Base-by-base conservation (phyloP, 108 stramenopile genomes). In the Epithemia pelagica region DNA sequence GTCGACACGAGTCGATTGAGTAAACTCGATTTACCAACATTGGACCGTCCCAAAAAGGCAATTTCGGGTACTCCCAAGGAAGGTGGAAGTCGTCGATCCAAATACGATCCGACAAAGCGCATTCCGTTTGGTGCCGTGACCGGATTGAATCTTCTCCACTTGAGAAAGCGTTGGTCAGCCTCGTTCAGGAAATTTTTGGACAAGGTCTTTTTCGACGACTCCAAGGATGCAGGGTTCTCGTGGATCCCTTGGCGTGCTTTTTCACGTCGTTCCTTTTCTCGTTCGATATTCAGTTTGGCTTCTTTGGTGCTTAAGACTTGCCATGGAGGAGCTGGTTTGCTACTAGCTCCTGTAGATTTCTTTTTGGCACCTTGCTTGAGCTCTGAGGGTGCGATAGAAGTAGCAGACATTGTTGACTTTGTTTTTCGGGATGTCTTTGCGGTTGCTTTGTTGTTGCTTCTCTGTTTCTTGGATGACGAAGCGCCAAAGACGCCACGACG, bases 21-120 rank as follows among this genome's bases (percentile, higher is more conserved):
- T 18, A 98, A 71, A 25, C 86, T 87, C 0, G 89, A 91, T 78
- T 96, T 98, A 8, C 97, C 97, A 27, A 95, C 95, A 62, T 98
- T 98, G 61, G 85, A 87, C 24, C 96, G 72, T 51, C 97, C 97
- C 55, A 94, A 61, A 73, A 97, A 96, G 28, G 94, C 94, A 28
- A 97, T 79, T 72, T 98, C 97, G 2, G 90, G 87, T 3, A 91
- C 88, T 22, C 91, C 91, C 55, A 89, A 30, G 0, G 71, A 67
- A 23, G 87, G 88, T 27, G 91, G 90, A 20, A 89, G 21, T 54
- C 64, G 73, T 69, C 65, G 77, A 53, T 80, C 75, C 52, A 89
- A 57, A 74, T 81, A 89, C 26, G 83, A 67, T 25, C 86, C 91
- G 5, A 85, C 61, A 65, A 85, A 74, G 15, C 61, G 54, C 62